Evolutionary conservation across 2,329 filamentous ascomycete genomes (phyloP), one percentile per base, ranked within the genome.

Genomic region (Sclerotinia sclerotiorum): DNA sequence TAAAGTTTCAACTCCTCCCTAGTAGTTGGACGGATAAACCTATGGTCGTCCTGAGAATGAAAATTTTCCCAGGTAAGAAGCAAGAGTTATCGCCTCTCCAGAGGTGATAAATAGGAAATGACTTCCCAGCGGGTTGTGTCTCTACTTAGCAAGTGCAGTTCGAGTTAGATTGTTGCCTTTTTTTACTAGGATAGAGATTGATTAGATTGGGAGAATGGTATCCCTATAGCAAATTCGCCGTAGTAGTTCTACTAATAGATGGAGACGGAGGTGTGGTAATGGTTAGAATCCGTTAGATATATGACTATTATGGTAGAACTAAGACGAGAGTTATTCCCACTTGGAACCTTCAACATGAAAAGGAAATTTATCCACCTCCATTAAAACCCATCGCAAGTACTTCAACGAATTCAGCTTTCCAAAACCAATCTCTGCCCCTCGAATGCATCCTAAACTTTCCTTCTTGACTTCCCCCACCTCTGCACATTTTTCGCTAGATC

Each of bases 41-140:
- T 56, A 19, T 6, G 24, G 46, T 1, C 55, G 46, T 4, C 46
- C 19, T 3, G 24, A 54, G 24, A 67, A 67, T 0, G 65, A 39
- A 62, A n/a, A 17, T 27, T 46, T 7, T 67, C 56, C 46, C 46
- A 67, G 6, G 24, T 17, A 3, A 8, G 39, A 32, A 19, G 11
- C 32, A 52, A 32, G 4, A 1, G 5, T 5, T n/a, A 24, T 35
- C 11, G 62, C 32, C n/a, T 42, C 7, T 61, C 17, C 2, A 15
- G 46, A n/a, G 21, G 29, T 27, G 54, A 62, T 6, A 19, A 21
- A 13, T 44, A 15, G 10, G 21, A 5, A 7, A 46, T 46, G 2
- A 0, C 4, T 0, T 90, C 90, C 17, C 27, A 46, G 5, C 32
- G 13, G 19, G 11, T 27, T 7, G 8, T 15, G 15, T 62, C 35